Conservation (phyloP, 2,329 filamentous ascomycete species). For the Fusarium sp. region DNA sequence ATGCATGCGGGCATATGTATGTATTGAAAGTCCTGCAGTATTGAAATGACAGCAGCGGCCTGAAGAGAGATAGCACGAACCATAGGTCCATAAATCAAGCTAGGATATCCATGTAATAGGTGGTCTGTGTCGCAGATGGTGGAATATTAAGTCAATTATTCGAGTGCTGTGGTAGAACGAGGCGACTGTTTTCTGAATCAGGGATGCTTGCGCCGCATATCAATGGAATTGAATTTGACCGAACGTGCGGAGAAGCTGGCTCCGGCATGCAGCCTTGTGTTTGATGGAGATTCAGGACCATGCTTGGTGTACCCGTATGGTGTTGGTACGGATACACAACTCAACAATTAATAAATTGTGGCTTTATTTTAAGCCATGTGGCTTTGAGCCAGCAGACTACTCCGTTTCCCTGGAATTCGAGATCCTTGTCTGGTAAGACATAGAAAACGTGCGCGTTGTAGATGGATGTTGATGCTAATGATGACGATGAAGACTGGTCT, state of each 20-base stretch:
- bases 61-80: slow-evolving; percentile 44
- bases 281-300: slow-evolving; percentile 41
- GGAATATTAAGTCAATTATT: slow-evolving; percentile 7
- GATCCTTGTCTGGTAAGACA: slow-evolving; percentile 36
- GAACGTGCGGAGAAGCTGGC: slow-evolving; percentile 46
- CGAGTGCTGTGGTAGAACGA: slow-evolving; percentile 19
- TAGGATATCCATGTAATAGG: slow-evolving; percentile 31
- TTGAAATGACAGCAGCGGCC: slow-evolving; percentile 36
- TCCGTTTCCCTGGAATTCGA: slow-evolving; percentile 26
- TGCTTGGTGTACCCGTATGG: slow-evolving; percentile 20
- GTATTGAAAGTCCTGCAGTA: slow-evolving; percentile 36
- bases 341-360: slow-evolving; percentile 14
- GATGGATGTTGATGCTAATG: slow-evolving; percentile 4
- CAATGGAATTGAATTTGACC: slow-evolving; percentile 43
- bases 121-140: slow-evolving; percentile 21
- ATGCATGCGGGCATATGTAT: slow-evolving; percentile 17
- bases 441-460: slow-evolving; percentile 19
- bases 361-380: slow-evolving; percentile 38
- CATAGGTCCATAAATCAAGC: slow-evolving; percentile 28
- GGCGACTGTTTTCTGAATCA: slow-evolving; percentile 32
- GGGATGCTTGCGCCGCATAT: slow-evolving; percentile 38
- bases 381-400: slow-evolving; percentile 27
- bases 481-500: background rate
- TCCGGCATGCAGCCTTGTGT: slow-evolving; percentile 40
- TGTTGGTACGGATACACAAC: slow-evolving; percentile 3